phyloP scores from a whole-genome alignment of 371 early-diverging fungal genomes.

The Mortierella sp. region DNA sequence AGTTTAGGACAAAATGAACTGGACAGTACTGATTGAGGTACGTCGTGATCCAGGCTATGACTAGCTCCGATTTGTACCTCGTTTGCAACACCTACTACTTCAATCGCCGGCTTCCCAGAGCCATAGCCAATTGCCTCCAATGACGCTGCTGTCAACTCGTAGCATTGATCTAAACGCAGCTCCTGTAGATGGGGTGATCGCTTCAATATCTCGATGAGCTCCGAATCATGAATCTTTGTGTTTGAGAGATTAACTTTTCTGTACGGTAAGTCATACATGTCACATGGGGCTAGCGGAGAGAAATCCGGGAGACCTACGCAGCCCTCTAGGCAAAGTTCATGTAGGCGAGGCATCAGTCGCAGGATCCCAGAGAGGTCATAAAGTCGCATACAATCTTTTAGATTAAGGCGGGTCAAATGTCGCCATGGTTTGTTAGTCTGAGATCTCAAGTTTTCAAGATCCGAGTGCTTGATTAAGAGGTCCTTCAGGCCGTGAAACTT shows the following conservation, averaged over 20 bases:
- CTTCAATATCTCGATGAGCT: conserved; percentile 28
- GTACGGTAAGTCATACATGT: neutral
- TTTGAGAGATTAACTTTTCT: conserved; percentile 14
- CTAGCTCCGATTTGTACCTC: neutral
- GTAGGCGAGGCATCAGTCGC: conserved; percentile 11
- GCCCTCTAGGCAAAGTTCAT: conserved; percentile 26
- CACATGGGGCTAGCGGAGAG: conserved; percentile 5
- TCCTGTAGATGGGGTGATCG: conserved; percentile 32
- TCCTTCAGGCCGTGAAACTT: neutral
- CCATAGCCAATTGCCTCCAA: conserved; percentile 33
- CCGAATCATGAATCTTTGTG: conserved; percentile 29
- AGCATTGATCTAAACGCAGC: conserved; percentile 49
- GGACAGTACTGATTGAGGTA: neutral
- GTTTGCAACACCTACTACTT: neutral
- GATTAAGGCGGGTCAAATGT: conserved; percentile 16
- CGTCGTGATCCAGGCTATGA: neutral
- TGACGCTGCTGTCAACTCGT: conserved; percentile 25
- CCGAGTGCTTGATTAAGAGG: conserved; percentile 17
- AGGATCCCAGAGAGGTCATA: conserved; percentile 25
- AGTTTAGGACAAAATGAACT: conserved; percentile 24
- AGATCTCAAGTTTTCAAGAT: neutral
- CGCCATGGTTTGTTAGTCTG: neutral
- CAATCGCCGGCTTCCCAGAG: neutral
- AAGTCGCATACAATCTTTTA: conserved; percentile 27
- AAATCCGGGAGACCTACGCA: conserved; percentile 25